A percentile compares a stretch with the other conserved stretches of the same genome.
Evolutionary conservation across 2,329 filamentous ascomycete species (phyloP).

Genomic region (Byssochlamys sp.): DNA sequence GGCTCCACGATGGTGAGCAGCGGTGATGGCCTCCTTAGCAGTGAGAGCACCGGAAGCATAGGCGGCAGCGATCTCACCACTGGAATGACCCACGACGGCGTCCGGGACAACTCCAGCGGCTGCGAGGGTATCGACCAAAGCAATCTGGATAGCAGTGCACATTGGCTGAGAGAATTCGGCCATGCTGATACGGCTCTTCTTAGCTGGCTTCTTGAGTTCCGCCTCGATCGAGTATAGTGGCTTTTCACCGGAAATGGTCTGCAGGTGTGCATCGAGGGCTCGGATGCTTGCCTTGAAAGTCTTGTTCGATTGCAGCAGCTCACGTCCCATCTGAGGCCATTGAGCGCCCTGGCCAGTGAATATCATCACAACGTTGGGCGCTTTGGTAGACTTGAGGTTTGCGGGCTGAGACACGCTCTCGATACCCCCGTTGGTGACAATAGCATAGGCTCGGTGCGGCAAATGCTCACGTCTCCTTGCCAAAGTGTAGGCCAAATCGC

Average conservation of each 20-base stretch:
- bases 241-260: conserved; percentile 4
- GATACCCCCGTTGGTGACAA: conserved; percentile 24
- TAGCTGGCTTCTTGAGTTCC: conserved; percentile 10
- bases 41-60: conserved; percentile 16
- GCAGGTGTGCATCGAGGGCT: conserved; percentile 5
- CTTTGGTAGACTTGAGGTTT: background rate
- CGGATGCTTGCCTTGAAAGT: conserved; percentile 9
- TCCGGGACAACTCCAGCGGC: conserved; percentile 12
- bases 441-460: conserved; percentile 2
- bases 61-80: conserved; percentile 23
- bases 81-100: conserved; percentile 20
- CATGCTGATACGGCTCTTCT: conserved; percentile 9
- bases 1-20: conserved; percentile 16
- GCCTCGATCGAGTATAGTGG: conserved; percentile 16
- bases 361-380: conserved; percentile 1
- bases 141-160: conserved; percentile 15
- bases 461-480: conserved; percentile 39
- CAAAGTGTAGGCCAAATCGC: conserved; percentile 23
- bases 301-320: conserved; percentile 18
- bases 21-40: conserved; percentile 11
- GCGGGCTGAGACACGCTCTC: background rate
- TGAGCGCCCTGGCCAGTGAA: conserved; percentile 12
- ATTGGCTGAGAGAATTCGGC: conserved; percentile 18
- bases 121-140: conserved; percentile 15
- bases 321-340: conserved; percentile 10